These are phyloP conservation scores for Penicillium sp. DNA, from an alignment of 2,329 filamentous ascomycete species.

Conservation along the genomic window DNA sequence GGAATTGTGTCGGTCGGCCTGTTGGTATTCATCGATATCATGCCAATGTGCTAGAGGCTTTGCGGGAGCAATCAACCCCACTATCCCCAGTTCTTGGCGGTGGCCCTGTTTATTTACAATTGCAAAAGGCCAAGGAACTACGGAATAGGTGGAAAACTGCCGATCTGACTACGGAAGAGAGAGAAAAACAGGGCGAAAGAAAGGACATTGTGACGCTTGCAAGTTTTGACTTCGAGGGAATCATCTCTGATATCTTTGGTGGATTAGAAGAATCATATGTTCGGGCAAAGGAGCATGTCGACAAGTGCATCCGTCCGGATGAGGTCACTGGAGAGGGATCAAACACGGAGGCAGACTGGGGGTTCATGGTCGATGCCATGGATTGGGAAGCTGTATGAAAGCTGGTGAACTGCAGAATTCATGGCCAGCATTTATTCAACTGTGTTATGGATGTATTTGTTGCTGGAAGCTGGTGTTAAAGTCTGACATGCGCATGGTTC, in stretches of 20 bases:
- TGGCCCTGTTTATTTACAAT: conserved; percentile 57
- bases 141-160: conserved; percentile 72
- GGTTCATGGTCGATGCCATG: conserved; percentile 61
- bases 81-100: conserved; percentile 57
- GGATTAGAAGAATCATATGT: conserved; percentile 61
- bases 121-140: conserved; percentile 67
- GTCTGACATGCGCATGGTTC: not conserved
- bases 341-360: conserved; percentile 51
- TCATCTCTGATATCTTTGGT: conserved; percentile 57
- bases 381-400: conserved; percentile 52
- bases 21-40: conserved; percentile 60
- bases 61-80: conserved; percentile 59
- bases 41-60: conserved; percentile 65
- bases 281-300: conserved; percentile 52
- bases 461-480: not conserved
- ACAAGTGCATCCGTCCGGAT: conserved; percentile 27
- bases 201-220: conserved; percentile 47
- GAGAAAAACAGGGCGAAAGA: conserved; percentile 25
- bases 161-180: conserved; percentile 46
- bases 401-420: not conserved
- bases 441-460: not conserved
- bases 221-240: conserved; percentile 62
- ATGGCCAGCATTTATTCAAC: not conserved
- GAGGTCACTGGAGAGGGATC: conserved; percentile 10
- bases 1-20: conserved; percentile 27